Evolutionary conservation across 2,329 filamentous ascomycete genomes (phyloP).

Genomic region (Passalora sequoiae): DNA sequence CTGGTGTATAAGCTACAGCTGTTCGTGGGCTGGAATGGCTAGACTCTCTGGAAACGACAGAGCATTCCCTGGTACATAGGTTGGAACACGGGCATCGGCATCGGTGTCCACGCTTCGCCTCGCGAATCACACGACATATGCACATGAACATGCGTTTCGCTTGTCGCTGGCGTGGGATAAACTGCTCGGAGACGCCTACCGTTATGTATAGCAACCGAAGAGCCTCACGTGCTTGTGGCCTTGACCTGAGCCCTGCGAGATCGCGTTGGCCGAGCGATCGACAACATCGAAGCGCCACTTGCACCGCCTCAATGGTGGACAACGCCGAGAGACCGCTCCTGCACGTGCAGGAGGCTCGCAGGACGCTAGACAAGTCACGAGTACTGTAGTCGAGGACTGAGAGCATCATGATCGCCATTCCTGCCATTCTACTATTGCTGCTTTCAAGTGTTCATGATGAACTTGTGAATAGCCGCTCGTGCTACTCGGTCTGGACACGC

Average conservation of each 20-base stretch:
- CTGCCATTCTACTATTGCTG: constrained; percentile 7
- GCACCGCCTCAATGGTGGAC: constrained; percentile 3
- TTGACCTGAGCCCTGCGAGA: too few species aligned
- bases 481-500: constrained; percentile 11
- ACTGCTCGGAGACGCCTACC: constrained; percentile 5
- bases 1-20: too few species aligned
- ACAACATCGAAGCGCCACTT: too few species aligned
- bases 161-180: constrained; percentile 2
- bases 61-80: too few species aligned
- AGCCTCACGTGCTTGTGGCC: constrained; percentile 6
- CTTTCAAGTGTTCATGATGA: constrained; percentile 7
- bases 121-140: too few species aligned
- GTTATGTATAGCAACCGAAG: not conserved
- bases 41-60: too few species aligned
- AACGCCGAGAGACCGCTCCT: constrained; percentile 5
- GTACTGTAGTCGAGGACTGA: not conserved
- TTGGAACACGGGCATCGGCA: not conserved
- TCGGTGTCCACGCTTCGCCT: too few species aligned
- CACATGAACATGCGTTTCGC: not conserved
- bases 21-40: too few species aligned
- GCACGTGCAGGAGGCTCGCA: constrained; percentile 8
- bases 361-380: constrained; percentile 6
- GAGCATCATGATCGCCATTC: constrained; percentile 7
- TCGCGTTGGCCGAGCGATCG: too few species aligned
- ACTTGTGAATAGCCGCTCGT: constrained; percentile 19